Evolutionary conservation across 768 basidiomycete genomes (phyloP).

Genomic region (Rhodosporidiobolus sp.): DNA sequence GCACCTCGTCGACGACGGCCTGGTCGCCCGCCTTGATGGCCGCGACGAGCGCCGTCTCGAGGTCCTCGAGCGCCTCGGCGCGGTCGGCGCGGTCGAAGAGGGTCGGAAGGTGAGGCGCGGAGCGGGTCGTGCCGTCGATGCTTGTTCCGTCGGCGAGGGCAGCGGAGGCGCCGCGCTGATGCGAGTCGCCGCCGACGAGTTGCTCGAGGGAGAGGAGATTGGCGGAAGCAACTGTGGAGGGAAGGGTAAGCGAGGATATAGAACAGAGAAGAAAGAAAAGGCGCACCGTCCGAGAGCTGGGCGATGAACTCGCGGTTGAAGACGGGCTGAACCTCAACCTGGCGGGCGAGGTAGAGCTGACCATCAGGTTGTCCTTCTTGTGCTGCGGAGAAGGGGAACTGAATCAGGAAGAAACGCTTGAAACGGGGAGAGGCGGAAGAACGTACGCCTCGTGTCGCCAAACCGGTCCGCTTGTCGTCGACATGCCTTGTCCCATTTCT

Average conservation of each 20-base stretch:
- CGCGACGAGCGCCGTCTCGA: conserved; percentile 40
- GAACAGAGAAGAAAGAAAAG: conserved; percentile 66
- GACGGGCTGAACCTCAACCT: conserved; percentile 88
- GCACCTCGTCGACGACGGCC: conserved; percentile 81
- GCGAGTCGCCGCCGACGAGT: conserved; percentile 63
- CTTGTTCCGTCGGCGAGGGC: conserved; percentile 40
- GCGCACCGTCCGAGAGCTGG: conserved; percentile 76
- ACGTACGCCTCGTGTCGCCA: conserved; percentile 28
- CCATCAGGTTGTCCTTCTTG: conserved; percentile 56
- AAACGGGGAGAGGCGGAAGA: background rate
- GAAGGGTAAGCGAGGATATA: conserved; percentile 67
- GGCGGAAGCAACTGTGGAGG: conserved; percentile 58
- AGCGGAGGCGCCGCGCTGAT: background rate
- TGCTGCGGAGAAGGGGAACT: background rate
- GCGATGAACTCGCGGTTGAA: conserved; percentile 70
- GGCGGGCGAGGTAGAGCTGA: conserved; percentile 92
- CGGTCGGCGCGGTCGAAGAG: conserved; percentile 45
- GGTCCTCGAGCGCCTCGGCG: conserved; percentile 47
- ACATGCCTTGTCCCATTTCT: conserved; percentile 86
- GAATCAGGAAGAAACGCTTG: background rate
- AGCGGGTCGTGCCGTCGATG: conserved; percentile 37
- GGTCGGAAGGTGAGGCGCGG: conserved; percentile 41
- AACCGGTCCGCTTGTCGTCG: conserved; percentile 37
- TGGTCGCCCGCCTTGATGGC: conserved; percentile 62
- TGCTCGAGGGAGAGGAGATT: conserved; percentile 66